Base-by-base conservation (phyloP, 441 rosid genomes). In the Gossypium davidsonii region DNA sequence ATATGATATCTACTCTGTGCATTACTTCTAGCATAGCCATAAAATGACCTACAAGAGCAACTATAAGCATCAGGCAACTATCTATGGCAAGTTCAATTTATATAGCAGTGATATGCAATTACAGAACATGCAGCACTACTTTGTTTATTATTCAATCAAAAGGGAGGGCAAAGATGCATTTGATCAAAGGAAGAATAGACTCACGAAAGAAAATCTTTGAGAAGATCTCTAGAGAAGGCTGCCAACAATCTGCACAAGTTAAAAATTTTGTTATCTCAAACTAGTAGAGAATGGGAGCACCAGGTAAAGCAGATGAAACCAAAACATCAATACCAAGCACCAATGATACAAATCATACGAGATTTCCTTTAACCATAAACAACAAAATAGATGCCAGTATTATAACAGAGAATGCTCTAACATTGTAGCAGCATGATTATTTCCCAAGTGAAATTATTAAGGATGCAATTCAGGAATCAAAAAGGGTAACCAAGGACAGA, bases 181-280 rank as follows among this genome's bases (percentile, higher is more conserved):
- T 17, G 53, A 55, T 10, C 5, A 58, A 53, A 73, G 37, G 62
- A 52, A 72, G 72, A 76, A 64, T 46, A 72, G 72, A 89, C 98
- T 90, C 82, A 93, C 97, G 79, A 83, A 57, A 84, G 51, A 64
- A 91, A 90, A 55, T 90, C 99, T 66, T 86, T 81, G 26, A 89
- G 81, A 72, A 93, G 88, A 85, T 95, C 99, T 83, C 97, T 93
- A 62, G 97, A 90, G 70, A 93, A 87, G 44, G 90, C 93, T 71
- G 93, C 94, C 73, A 89, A 80, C 90, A 93, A 82, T 84, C 98
- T 94, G 95, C 74, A 76, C 72, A 78, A 44, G 61, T 37, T 44
- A 56, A 26, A 39, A 56, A 17, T 20, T 17, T 44, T 17, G 21
- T 62, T 31, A 51, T 63, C 31, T 31, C 15, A 51, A 67, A 67